Conservation (phyloP, 768 basidiomycete genomes). For the Lyophyllum shimeji region DNA sequence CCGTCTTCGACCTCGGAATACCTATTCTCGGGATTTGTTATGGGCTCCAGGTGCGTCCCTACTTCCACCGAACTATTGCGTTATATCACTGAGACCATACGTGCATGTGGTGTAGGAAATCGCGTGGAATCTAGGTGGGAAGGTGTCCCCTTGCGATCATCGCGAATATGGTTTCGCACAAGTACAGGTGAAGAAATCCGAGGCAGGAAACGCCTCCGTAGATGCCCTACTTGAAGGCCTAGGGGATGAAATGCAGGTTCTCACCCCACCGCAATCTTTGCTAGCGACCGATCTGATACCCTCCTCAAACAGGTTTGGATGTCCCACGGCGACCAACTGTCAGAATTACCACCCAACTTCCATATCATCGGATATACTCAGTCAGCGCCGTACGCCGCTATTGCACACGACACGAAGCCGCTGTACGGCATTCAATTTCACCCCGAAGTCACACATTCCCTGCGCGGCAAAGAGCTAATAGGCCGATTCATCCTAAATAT, state of each 20-base stretch:
- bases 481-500: conserved; percentile 81
- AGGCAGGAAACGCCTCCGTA: conserved; percentile 43
- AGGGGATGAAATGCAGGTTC: conserved; percentile 86
- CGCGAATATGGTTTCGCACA: conserved; percentile 95
- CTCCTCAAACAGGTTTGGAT: conserved; percentile 84
- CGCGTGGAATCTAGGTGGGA: conserved; percentile 82
- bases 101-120: conserved; percentile 65
- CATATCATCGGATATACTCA: conserved; percentile 84
- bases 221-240: conserved; percentile 86
- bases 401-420: conserved; percentile 86
- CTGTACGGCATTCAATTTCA: conserved; percentile 99
- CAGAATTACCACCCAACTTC: conserved; percentile 77
- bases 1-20: conserved; percentile 82
- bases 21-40: conserved; percentile 98
- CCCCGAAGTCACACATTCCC: conserved; percentile 96
- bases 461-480: conserved; percentile 86
- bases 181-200: conserved; percentile 68
- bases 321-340: conserved; percentile 97
- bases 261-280: conserved; percentile 12
- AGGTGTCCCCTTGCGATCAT: conserved; percentile 83
- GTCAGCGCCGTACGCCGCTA: conserved; percentile 89
- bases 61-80: not conserved
- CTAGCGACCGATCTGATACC: conserved; percentile 2
- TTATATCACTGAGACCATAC: not conserved
- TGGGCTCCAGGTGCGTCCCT: conserved; percentile 75